Evolutionary conservation across 1,139 yeast genomes (phyloP), one percentile per base, ranked within the genome.

Genomic region (Pichia sp.): DNA sequence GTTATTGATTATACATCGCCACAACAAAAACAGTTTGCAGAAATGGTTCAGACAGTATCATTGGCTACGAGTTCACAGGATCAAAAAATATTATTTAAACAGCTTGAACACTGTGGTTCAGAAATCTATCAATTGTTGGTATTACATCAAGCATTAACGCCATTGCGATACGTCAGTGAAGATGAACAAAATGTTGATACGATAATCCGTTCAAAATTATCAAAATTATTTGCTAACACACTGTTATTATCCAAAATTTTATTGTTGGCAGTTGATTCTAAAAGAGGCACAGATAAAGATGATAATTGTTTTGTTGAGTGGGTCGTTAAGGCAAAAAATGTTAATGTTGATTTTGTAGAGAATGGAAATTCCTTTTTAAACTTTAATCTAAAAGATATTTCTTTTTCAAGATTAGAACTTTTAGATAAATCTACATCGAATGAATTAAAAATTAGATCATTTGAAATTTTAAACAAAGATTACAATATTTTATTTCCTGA

Each of bases 321-420:
- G 56, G 37, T 43, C 38, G 89, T 86, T 47, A 90, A 74, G 30
- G 92, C 80, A 7, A 90, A 81, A 0, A 96, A 85, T 63, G 89
- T 92, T 56, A 89, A 80, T 86, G 87, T 89, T n/a, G 97, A 86
- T 60, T 70, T 89, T 58, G 68, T 88, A 46, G 81, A 78, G 47
- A 31, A 42, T 2, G 47, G 43, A 7, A 11, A 40, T 25, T 25
- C 44, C 1, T 80, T 89, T 58, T 65, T 87, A 51, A 95, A 86
- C 63, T 72, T 89, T 53, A 83, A 85, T 0, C 62, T 90, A 34
- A 83, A 85, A 1, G 74, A 76, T 39, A 77, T 86, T 3, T 70
- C 71, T 36, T 88, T 81, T 65, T 73, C 75, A 52, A 70, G 96
- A 53, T 62, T 81, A 5, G 78, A 76, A 45, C 72, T 84, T 39